Evolutionary conservation across 2,329 filamentous ascomycete species (phyloP), one percentile per base, ranked within the genome.

Genomic region (Chaetomiaceae sp.): DNA sequence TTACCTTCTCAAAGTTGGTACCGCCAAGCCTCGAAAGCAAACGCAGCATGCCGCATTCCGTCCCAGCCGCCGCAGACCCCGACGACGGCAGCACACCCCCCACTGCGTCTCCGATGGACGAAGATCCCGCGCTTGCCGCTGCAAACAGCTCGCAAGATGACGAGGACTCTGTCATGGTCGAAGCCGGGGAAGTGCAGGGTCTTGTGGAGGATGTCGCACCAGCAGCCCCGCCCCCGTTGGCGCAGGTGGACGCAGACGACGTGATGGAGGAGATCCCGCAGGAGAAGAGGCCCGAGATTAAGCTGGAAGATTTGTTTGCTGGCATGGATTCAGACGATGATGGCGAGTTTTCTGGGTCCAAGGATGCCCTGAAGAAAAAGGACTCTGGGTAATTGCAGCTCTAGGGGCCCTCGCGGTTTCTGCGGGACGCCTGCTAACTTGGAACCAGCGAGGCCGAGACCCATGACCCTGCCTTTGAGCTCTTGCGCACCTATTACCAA

Each of bases 401-500:
- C 7, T 9, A 23, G 31, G 9, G n/a, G 8, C 7, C 50, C 39
- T 50, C 37, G 12, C 8, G 5, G 1, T 7, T 31, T 16, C 12
- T 9, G 13, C 21, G 16, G 5, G 16, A 6, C 19, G 19, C 23
- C 5, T 37, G 16, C 62, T 62, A 60, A 62, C 44, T 14, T 31
- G 21, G 7, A 23, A 48, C 30, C 53, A 74, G 71, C 48, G 61
- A 66, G 42, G 59, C 59, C 44, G 62, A 62, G 10, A 57, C 67
- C 30, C 73, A 69, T 33, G 75, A 79, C 37, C 87, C 61, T 83
- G 34, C 96, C 60, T 83, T 88, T 2, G 88, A 91, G 63, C 80
- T 95, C 10, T 90, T 97, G 83, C 83, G 87, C 62, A 88, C 86
- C 57, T 99, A 96, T 73, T 99, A 99, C 67, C 88, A 95, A 65